Base-by-base conservation (phyloP, 306 rosid species). In the Mimosa pudica region DNA sequence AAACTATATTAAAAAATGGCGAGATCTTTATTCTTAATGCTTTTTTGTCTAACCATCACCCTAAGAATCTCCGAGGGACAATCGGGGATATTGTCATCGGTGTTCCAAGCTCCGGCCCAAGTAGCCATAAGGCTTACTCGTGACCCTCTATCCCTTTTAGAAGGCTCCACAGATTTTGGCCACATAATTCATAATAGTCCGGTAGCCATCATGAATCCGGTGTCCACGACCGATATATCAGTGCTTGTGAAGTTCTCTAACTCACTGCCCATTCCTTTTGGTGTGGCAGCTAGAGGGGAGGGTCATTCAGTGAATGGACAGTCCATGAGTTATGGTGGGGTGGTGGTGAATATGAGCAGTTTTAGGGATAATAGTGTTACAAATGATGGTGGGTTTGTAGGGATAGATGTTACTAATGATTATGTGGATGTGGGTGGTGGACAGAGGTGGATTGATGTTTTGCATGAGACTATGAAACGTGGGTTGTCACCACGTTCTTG, bases 151-250 rank as follows among this genome's bases (percentile, higher is more conserved):
- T 61, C 83, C 41, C 45, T 91, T 17, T 71, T 76, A 45, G 30
- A 80, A 44, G 97, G 93, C 54, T 86, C 99, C 5, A 75, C 76
- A 0, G 99, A 95, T 83, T 95, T 14, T 3, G 99, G 99, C 4
- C 89, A 84, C 85, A 88, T 85, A 10, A 41, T 90, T 18, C 74
- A 81, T 6, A 18, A 83, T 13, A 75, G 9, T 60, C 87, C 99
- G 0, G 17, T 77, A 0, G 91, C 86, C 5, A 82, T 93, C 16
- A 81, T 89, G 20, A 52, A 82, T 0, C 99, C 99, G 16, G 73
- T 81, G 0, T 74, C 93, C 5, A 68, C 62, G 0, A 18, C 65
- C 46, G 99, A 90, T 71, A 85, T 93, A 1, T 54, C 87, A 0
- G 77, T 51, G 7, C 52, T 95, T 62, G 33, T 95, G 24, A 58